These are phyloP conservation scores for Tarenaya hassleriana DNA, from an alignment of 345 rosid genomes.

Conservation along the genomic window DNA sequence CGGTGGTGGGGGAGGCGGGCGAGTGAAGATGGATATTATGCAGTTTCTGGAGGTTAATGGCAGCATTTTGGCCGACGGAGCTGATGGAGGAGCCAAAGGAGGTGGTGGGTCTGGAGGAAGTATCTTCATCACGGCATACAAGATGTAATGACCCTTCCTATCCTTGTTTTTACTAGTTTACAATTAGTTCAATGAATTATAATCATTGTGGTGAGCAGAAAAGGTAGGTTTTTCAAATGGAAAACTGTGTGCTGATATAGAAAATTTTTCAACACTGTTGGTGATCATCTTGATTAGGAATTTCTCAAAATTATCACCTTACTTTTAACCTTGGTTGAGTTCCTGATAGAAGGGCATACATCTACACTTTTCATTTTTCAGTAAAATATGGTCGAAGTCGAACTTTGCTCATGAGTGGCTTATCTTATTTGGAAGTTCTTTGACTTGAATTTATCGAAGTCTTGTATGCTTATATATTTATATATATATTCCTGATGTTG, in stretches of 20 bases:
- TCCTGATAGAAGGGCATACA: slow-evolving; percentile 2
- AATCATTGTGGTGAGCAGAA: slow-evolving; percentile 2
- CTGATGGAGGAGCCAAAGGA: slow-evolving; percentile 72
- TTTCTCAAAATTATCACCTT: slow-evolving; percentile 1
- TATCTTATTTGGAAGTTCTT: not conserved
- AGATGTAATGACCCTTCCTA: slow-evolving; percentile 55
- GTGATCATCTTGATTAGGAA: slow-evolving; percentile 14
- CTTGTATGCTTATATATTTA: not conserved
- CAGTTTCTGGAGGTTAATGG: slow-evolving; percentile 58
- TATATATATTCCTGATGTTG: slow-evolving; percentile 3
- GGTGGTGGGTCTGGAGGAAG: slow-evolving; percentile 99
- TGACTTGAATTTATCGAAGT: not conserved
- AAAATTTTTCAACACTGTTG: slow-evolving; percentile 9
- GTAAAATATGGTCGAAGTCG: slow-evolving; percentile 1
- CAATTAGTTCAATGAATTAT: slow-evolving; percentile 8
- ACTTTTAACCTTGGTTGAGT: slow-evolving; percentile 7
- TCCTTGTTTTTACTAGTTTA: slow-evolving; percentile 16
- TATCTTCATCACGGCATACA: slow-evolving; percentile 56
- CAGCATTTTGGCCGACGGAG: slow-evolving; percentile 76
- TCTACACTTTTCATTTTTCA: slow-evolving; percentile 4
- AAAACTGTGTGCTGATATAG: slow-evolving; percentile 4
- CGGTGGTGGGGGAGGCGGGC: slow-evolving; percentile 95
- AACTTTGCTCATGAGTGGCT: slow-evolving; percentile 17
- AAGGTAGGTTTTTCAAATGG: slow-evolving; percentile 14
- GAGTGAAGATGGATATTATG: slow-evolving; percentile 45